These are phyloP conservation scores for Aspergillus oerlinghausenensis DNA, from an alignment of 2,329 filamentous ascomycete species.

Conservation along the genomic window DNA sequence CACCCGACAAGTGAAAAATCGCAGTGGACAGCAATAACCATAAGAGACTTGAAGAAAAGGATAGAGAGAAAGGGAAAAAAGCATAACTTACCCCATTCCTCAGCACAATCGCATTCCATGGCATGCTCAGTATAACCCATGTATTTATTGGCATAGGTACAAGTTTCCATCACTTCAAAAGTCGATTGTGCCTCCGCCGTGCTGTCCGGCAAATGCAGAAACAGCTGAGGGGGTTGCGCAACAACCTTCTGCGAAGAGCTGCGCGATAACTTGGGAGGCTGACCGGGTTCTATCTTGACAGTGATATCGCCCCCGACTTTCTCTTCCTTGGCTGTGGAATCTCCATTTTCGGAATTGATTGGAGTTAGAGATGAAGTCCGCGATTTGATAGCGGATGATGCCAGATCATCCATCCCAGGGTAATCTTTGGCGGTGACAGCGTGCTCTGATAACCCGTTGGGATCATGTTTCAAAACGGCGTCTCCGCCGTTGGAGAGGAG, in stretches of 20 bases:
- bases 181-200: conserved; percentile 69
- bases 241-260: conserved; percentile 68
- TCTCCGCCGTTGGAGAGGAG: conserved; percentile 21
- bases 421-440: conserved; percentile 11
- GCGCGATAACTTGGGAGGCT: conserved; percentile 67
- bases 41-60: conserved; percentile 18
- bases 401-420: conserved; percentile 12
- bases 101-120: conserved; percentile 89
- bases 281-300: conserved; percentile 60
- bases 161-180: conserved; percentile 79
- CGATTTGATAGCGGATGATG: conserved; percentile 19
- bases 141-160: conserved; percentile 85
- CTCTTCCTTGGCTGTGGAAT: conserved; percentile 39
- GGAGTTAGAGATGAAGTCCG: conserved; percentile 20
- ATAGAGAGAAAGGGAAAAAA: conserved; percentile 9
- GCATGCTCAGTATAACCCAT: conserved; percentile 89
- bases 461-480: conserved; percentile 17
- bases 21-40: conserved; percentile 1
- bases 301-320: conserved; percentile 57
- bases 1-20: background rate
- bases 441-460: conserved; percentile 12
- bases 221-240: conserved; percentile 61
- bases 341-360: conserved; percentile 29
- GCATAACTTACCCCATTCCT: conserved; percentile 79
- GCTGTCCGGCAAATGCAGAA: conserved; percentile 69